Conservation (phyloP, 768 basidiomycete genomes). For the Boletus rufocinnamomeus region DNA sequence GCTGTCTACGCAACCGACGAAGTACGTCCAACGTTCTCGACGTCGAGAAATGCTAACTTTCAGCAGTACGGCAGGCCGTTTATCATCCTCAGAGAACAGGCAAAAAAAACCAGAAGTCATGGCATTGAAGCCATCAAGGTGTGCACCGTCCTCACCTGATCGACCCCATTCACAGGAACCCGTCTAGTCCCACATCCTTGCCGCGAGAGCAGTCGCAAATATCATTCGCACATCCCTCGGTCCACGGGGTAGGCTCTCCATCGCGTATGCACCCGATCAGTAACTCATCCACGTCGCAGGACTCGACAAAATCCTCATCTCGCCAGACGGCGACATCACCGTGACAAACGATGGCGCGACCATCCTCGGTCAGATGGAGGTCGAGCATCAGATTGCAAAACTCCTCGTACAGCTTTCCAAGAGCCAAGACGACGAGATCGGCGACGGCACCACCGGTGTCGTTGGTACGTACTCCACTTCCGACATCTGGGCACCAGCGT, state of each 20-base stretch:
- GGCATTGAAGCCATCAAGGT: conserved; percentile 97
- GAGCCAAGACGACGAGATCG: conserved; percentile 99
- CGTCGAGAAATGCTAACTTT: conserved; percentile 9
- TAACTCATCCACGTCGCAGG: conserved; percentile 47
- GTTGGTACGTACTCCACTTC: conserved; percentile 68
- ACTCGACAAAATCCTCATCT: conserved; percentile 92
- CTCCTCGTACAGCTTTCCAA: conserved; percentile 94
- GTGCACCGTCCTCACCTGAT: conserved; percentile 12
- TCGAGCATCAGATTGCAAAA: conserved; percentile 99
- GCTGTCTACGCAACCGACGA: conserved; percentile 89
- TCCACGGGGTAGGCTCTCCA: conserved; percentile 70
- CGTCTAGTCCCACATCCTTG: conserved; percentile 87
- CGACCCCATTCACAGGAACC: conserved; percentile 11
- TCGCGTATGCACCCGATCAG: conserved; percentile 12
- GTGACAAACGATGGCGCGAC: conserved; percentile 99
- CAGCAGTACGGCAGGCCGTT: conserved; percentile 91
- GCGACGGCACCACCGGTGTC: conserved; percentile 98
- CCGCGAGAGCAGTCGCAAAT: conserved; percentile 90
- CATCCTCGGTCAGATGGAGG: conserved; percentile 97
- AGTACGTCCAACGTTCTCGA: conserved; percentile 40
- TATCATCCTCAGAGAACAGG: conserved; percentile 94
- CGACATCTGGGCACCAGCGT: conserved; percentile 6
- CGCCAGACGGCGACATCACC: conserved; percentile 97
- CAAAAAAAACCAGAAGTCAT: conserved; percentile 87
- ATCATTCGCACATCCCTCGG: conserved; percentile 95